Evolutionary conservation across 495 filamentous ascomycete species (phyloP), one percentile per base, ranked within the genome.

Genomic region (Penicillium lividum): DNA sequence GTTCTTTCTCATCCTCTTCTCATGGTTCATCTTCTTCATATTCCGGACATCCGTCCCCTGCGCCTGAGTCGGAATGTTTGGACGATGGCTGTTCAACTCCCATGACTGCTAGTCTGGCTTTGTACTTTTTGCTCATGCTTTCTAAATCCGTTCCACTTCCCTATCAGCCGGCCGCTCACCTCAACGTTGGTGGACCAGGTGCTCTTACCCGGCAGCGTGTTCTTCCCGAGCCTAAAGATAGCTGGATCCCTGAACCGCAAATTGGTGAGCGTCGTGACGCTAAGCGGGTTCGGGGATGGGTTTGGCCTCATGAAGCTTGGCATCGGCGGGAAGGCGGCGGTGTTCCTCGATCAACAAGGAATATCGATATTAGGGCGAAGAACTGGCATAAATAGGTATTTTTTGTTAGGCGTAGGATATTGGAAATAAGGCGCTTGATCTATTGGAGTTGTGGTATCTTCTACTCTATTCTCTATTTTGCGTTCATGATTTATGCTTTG

Each of bases 161-260:
- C 0, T 84, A 84, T 0, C 87, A 92, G 60, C 79, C 81, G 10
- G 75, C 83, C 33, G 93, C 89, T 76, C 84, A 82, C 67, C 75
- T 88, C 61, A 90, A 94, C 63, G 88, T 95, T 59, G 92, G 92
- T 7, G 89, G 88, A 7, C 91, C 92, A 0, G 88, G 86, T 8
- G 87, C 89, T 53, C 79, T 90, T 16, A 92, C 88, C 3, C 72
- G 92, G 34, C 82, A 89, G 70, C 88, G 89, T 65, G 81, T 84
- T 49, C 76, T 89, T 51, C 69, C 82, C 0, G 80, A 76, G 13
- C 73, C 81, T 1, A 84, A 89, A 58, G 92, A 97, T 70, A 76
- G 80, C 60, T 96, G 92, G 92, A 94, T 97, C 68, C 91, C 91
- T 9, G 86, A 87, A 77, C 87, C 89, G 38, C 88, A 92, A 64